Evolutionary conservation across 1,284 basidiomycete genomes (phyloP), one percentile per base, ranked within the genome.

Genomic region (Austropuccinia psidii): DNA sequence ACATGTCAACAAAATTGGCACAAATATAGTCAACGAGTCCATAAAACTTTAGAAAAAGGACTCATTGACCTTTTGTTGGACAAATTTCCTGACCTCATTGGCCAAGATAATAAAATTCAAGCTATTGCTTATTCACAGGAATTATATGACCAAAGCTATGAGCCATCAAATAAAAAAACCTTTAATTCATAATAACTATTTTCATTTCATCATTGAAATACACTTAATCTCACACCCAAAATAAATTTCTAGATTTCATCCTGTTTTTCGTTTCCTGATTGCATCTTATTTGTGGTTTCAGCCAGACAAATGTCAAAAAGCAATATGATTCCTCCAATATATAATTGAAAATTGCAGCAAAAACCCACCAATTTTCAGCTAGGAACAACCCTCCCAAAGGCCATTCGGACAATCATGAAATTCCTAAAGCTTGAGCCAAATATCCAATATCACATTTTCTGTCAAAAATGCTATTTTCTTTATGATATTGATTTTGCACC

Each of bases 271-370:
- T 60, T 21, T 33, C 57, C 2, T 67, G 65, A 50, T 15, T 67
- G 7, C 43, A 67, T 39, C 45, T 67, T 21, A n/a, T 67, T n/a
- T 67, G 65, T 21, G 65, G 65, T 15, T n/a, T 67, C 21, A 67
- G 65, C 27, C 65, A 67, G 39, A 11, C 49, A 67, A 55, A 29
- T 67, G 65, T 43, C 4, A 39, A 6, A n/a, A 50, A 11, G 64
- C 49, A 13, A 50, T 47, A 11, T 15, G 35, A 1, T 66, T 52
- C 29, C 1, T 66, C 9, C 11, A 35, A 4, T 58, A 33, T 37
- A 24, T 58, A 7, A 37, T 58, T n/a, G 39, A 37, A 27, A 8
- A 58, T 11, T 58, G 55, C 21, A 8, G 11, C 1, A 4, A 39
- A 21, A 45, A n/a, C 33, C 45, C 19, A 1, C 27, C 49, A 7